Conservation (phyloP, 495 filamentous ascomycete species). For the Podospora conica region DNA sequence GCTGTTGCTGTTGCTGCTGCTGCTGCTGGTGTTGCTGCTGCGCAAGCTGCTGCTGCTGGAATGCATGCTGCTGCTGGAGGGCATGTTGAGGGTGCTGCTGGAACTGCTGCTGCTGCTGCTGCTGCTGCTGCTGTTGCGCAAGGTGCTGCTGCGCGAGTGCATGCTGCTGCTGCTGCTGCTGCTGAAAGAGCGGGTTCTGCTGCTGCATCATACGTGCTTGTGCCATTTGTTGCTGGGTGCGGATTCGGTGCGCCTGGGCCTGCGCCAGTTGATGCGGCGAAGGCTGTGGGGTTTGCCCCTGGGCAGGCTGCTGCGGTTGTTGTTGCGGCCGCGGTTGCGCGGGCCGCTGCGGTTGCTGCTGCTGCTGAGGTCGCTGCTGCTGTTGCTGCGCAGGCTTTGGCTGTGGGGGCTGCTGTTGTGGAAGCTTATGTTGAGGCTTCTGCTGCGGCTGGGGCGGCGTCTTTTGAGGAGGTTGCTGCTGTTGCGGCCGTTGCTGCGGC, state of each 20-base stretch:
- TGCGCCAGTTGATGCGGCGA: constrained; percentile 8
- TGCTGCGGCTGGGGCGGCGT: background rate
- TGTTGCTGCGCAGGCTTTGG: background rate
- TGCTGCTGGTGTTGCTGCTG: constrained; percentile 12
- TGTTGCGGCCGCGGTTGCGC: background rate
- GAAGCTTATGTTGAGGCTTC: background rate
- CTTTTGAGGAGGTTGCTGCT: background rate
- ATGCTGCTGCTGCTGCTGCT: background rate
- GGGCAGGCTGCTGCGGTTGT: constrained; percentile 9
- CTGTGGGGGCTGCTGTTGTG: background rate
- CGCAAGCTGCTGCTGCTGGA: constrained; percentile 6
- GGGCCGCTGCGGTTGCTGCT: background rate
- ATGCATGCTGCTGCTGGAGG: constrained; percentile 5
- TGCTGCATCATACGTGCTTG: no score
- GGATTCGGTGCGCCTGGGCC: constrained; percentile 1
- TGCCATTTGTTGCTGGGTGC: constrained; percentile 13
- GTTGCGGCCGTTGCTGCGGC: constrained; percentile 11
- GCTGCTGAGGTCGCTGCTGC: background rate
- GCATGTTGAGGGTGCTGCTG: constrained; percentile 6
- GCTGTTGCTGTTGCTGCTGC: constrained; percentile 2
- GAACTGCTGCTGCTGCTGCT: background rate
- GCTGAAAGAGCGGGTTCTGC: no score
- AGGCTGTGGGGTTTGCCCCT: constrained; percentile 3
- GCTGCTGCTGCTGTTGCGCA: background rate
- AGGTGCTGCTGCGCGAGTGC: no score